These are phyloP conservation scores for Lepiota venenata DNA, from an alignment of 768 basidiomycete species.

Conservation along the genomic window DNA sequence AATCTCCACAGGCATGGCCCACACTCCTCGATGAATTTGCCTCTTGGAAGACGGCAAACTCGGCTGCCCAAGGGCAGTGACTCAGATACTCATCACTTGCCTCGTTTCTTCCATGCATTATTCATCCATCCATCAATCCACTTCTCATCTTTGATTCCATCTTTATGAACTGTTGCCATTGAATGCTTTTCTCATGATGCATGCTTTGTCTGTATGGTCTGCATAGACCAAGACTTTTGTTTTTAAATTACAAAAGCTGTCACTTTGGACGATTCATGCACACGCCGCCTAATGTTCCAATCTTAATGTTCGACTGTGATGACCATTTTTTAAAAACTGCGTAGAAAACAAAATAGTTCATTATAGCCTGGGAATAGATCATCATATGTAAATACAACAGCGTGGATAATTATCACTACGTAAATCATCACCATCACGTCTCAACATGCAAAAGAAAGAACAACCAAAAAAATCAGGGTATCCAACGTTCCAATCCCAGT, in stretches of 20 bases:
- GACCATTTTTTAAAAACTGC: too few relatives aligned
- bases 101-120: not conserved
- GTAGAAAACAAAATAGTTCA: too few relatives aligned
- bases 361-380: too few relatives aligned
- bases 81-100: not conserved
- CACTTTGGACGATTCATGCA: slow-evolving; percentile 4
- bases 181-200: not conserved
- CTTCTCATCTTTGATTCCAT: not conserved
- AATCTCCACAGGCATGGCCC: slow-evolving; percentile 65
- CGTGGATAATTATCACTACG: not conserved
- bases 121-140: not conserved
- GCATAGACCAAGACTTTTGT: not conserved
- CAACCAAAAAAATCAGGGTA: not conserved
- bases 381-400: too few relatives aligned
- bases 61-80: not conserved
- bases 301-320: too few relatives aligned
- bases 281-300: not conserved
- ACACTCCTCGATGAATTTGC: slow-evolving; percentile 80
- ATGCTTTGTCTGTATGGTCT: not conserved
- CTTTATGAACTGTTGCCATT: too few relatives aligned
- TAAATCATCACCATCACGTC: not conserved
- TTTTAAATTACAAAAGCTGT: not conserved
- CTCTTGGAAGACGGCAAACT: slow-evolving; percentile 49
- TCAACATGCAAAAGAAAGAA: not conserved
- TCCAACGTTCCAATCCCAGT: not conserved